Percentiles rank a stretch among this genome's conserved stretches.
phyloP scores from a whole-genome alignment of 1,139 yeast species.

The Meyerozyma athensensis region DNA sequence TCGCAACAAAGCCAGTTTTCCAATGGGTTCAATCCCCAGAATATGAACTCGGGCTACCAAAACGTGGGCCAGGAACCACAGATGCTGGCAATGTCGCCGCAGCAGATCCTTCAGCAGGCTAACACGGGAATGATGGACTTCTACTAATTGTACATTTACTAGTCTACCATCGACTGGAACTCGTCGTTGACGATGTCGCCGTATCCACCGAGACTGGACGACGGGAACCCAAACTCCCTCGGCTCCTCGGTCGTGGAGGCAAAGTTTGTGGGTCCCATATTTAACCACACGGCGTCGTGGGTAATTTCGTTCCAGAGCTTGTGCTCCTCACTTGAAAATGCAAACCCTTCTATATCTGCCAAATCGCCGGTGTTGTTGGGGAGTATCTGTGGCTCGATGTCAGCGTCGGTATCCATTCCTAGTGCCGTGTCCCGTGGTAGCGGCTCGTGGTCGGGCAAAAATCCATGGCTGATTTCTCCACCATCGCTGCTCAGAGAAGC shows the following conservation, averaged over 20 bases:
- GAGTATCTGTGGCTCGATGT: constrained; percentile 8
- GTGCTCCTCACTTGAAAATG: constrained; percentile 48
- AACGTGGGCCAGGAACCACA: constrained; percentile 3
- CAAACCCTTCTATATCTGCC: constrained; percentile 43
- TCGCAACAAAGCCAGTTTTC: constrained; percentile 3
- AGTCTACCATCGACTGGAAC: constrained; percentile 32
- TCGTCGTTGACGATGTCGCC: constrained; percentile 38
- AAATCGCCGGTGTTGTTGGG: constrained; percentile 21
- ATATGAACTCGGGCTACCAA: not conserved
- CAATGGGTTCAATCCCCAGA: constrained; percentile 1
- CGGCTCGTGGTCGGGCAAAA: constrained; percentile 1
- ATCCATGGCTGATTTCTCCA: not conserved
- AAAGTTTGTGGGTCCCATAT: constrained; percentile 10
- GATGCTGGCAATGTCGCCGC: constrained; percentile 31
- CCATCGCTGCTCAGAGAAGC: constrained; percentile 4
- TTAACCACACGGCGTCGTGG: constrained; percentile 69
- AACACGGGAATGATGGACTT: constrained; percentile 16
- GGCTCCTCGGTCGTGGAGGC: not conserved
- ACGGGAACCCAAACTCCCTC: constrained; percentile 6
- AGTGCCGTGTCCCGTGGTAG: constrained; percentile 7
- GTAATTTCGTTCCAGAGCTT: constrained; percentile 74
- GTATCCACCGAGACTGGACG: constrained; percentile 23
- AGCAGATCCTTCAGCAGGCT: constrained; percentile 34
- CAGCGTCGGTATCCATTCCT: constrained; percentile 8
- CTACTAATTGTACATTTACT: constrained; percentile 7